Evolutionary conservation across 441 rosid genomes (phyloP), one percentile per base, ranked within the genome.

Genomic region (Populus hybrid): DNA sequence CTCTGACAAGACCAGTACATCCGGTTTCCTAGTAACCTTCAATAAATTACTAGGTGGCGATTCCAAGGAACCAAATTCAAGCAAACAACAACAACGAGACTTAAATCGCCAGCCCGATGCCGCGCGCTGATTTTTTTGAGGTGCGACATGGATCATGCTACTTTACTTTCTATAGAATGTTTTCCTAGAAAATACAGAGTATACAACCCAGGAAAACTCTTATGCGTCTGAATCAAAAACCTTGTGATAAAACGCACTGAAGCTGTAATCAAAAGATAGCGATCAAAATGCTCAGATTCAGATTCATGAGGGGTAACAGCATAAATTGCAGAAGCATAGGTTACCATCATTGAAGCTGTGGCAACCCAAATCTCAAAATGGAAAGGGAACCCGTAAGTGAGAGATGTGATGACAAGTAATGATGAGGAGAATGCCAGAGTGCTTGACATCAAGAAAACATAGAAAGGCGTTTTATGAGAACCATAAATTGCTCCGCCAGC

Each of bases 341-440:
- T 64, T 21, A 23, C 9, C 23, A 21, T 64, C 67, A 64, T 23
- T 7, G 67, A 64, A n/a, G 67, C 11, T 19, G 67, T 64, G 26
- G 67, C 67, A 0, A 64, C 67, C 67, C 30, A 64, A 0, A 64
- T 64, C 3, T 64, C 67, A 26, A 64, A 64, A 21, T 21, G 67
- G 26, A 64, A 64, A 64, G 67, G 67, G 67, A 64, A 23, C 30
- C 30, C 19, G 67, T 64, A 64, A 64, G 67, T 64, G 11, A 64
- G 24, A 71, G 71, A 77, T 11, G 65, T 14, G 2, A 71, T 16
- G 1, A 72, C 38, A 21, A 65, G 59, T 23, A 66, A n/a, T 7
- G 71, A 65, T 0, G 71, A 28, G 14, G 80, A 71, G 71, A 71
- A 9, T 1, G 75, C 79, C 21, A 76, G 35, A 7, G 74, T 69